Conservation (phyloP, 768 basidiomycete species). For the Cystofilobasidium ferigula region DNA sequence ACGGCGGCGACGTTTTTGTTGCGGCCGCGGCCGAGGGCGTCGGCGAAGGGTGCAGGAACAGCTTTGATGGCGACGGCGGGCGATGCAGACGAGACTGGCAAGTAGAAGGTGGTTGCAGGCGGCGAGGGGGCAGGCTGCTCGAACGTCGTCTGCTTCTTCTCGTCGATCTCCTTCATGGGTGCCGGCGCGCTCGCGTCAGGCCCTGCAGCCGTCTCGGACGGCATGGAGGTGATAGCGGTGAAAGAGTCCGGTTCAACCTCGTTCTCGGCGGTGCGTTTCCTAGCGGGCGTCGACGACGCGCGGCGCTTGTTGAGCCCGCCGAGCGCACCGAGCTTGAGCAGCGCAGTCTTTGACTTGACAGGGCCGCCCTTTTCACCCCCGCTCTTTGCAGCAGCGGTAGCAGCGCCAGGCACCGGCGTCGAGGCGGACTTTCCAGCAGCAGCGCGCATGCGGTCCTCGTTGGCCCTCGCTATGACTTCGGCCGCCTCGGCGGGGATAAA, state of each 20-base stretch:
- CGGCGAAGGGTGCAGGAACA: background rate
- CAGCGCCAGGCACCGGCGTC: background rate
- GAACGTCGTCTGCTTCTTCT: background rate
- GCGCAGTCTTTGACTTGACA: constrained; percentile 1
- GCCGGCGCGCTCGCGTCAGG: background rate
- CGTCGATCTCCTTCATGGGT: background rate
- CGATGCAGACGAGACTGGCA: background rate
- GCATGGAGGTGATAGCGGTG: background rate
- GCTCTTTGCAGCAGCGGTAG: no score
- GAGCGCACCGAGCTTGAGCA: constrained; percentile 10
- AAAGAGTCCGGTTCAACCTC: background rate
- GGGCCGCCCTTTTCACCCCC: no score
- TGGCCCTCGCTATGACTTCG: constrained; percentile 15
- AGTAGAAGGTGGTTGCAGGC: background rate
- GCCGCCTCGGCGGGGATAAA: constrained; percentile 17
- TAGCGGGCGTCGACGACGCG: constrained; percentile 16
- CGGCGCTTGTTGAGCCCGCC: constrained; percentile 14
- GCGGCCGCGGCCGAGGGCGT: constrained; percentile 15
- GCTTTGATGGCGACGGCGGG: no score
- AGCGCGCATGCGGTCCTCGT: constrained; percentile 3
- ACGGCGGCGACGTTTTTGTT: background rate
- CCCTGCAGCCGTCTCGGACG: background rate
- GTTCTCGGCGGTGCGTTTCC: constrained; percentile 7
- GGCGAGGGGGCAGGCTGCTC: background rate
- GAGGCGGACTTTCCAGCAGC: background rate